Evolutionary conservation across 768 basidiomycete genomes (phyloP).

Genomic region (Dendrothele bispora): DNA sequence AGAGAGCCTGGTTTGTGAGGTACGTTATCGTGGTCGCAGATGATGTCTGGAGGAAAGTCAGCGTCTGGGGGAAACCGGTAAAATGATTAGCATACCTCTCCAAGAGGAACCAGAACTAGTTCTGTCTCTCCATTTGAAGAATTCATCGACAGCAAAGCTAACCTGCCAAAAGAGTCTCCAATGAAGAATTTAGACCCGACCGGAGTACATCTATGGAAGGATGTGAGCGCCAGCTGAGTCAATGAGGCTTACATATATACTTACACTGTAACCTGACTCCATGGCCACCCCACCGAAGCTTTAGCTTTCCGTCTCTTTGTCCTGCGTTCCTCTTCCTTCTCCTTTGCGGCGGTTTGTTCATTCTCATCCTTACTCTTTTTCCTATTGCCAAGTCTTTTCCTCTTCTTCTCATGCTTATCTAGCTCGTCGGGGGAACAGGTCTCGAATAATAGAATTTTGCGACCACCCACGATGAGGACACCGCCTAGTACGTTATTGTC

Average conservation of each 20-base stretch:
- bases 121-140: slow-evolving; percentile 32
- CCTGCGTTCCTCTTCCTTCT: slow-evolving; percentile 59
- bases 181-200: slow-evolving; percentile 57
- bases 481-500: slow-evolving; percentile 53
- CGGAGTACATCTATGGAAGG: slow-evolving; percentile 45
- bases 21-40: slow-evolving; percentile 72
- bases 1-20: slow-evolving; percentile 67
- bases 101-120: slow-evolving; percentile 63
- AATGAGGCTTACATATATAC: slow-evolving; percentile 27
- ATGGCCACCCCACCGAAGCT: slow-evolving; percentile 70
- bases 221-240: slow-evolving; percentile 1
- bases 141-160: slow-evolving; percentile 63
- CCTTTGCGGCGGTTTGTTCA: slow-evolving; percentile 45
- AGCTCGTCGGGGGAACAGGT: slow-evolving; percentile 45
- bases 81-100: slow-evolving; percentile 50
- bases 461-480: slow-evolving; percentile 68
- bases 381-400: slow-evolving; percentile 49
- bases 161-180: slow-evolving; percentile 70
- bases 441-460: slow-evolving; percentile 63
- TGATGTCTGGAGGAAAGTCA: slow-evolving; percentile 49
- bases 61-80: background rate
- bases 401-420: slow-evolving; percentile 55
- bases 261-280: slow-evolving; percentile 71
- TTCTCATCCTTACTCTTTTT: slow-evolving; percentile 45
- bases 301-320: slow-evolving; percentile 52